These are phyloP conservation scores for Dillenia turbinata DNA, from an alignment of 164 flowering plant species.

Conservation along the genomic window DNA sequence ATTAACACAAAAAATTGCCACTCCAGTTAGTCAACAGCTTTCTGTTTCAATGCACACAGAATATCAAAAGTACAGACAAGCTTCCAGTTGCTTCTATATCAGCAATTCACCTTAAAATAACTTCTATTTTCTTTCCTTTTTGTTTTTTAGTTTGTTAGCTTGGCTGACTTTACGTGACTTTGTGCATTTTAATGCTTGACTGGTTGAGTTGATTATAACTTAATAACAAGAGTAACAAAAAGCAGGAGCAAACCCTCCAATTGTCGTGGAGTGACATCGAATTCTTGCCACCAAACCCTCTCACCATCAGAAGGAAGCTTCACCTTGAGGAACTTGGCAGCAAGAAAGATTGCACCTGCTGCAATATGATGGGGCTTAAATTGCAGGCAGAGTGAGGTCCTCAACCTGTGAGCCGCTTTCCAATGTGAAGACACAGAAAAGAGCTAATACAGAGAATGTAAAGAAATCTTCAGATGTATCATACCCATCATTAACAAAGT, in stretches of 20 bases:
- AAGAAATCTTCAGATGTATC: conserved; percentile 10
- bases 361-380: conserved; percentile 86
- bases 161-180: too few relatives aligned
- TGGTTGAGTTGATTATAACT: too few relatives aligned
- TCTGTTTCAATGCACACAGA: too few relatives aligned
- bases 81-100: too few relatives aligned
- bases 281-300: conserved; percentile 56
- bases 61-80: too few relatives aligned
- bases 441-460: conserved; percentile 4
- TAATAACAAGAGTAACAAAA: not conserved
- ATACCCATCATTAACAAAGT: conserved; percentile 73
- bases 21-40: too few relatives aligned
- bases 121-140: too few relatives aligned
- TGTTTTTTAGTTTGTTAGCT: too few relatives aligned
- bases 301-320: conserved; percentile 46
- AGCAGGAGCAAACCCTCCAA: conserved; percentile 36
- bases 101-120: too few relatives aligned
- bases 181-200: too few relatives aligned
- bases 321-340: conserved; percentile 77
- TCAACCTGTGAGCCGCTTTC: conserved; percentile 60
- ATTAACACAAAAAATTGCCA: too few relatives aligned
- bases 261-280: conserved; percentile 47
- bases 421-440: conserved; percentile 2
- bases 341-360: conserved; percentile 88
- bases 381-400: conserved; percentile 90